Percentiles rank a stretch among this genome's conserved stretches.
phyloP scores from a whole-genome alignment of 2,329 filamentous ascomycete species.

The Fusarium heterosporum region DNA sequence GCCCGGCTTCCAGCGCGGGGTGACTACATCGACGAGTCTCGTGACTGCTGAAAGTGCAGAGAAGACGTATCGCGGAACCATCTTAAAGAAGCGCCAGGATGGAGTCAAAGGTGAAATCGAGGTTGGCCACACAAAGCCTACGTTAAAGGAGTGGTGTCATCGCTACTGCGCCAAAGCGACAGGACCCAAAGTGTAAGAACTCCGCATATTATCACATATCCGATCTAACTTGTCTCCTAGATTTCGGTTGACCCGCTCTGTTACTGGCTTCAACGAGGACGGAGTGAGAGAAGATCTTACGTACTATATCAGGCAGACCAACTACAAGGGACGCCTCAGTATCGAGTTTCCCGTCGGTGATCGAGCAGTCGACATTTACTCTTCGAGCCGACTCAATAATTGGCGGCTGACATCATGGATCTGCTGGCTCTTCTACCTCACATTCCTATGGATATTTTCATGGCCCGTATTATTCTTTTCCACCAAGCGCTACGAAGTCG shows the following conservation, averaged over 20 bases:
- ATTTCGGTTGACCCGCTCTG: slow-evolving; percentile 32
- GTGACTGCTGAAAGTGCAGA: slow-evolving; percentile 29
- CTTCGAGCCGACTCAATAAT: slow-evolving; percentile 26
- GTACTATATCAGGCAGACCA: slow-evolving; percentile 24
- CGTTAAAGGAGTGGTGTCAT: slow-evolving; percentile 40
- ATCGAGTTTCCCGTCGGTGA: slow-evolving; percentile 38
- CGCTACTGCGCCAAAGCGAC: slow-evolving; percentile 35
- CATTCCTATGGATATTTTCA: slow-evolving; percentile 41
- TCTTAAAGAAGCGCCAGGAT: slow-evolving; percentile 28
- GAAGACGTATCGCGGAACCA: slow-evolving; percentile 41
- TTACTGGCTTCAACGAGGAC: slow-evolving; percentile 28
- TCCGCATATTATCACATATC: accelerated
- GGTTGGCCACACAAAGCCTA: slow-evolving; percentile 35
- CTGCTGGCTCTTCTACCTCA: slow-evolving; percentile 41
- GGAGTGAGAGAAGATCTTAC: neutral
- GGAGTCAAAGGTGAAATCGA: slow-evolving; percentile 34
- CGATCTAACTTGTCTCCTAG: slow-evolving; percentile 15
- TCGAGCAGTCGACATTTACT: slow-evolving; percentile 42
- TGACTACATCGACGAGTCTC: slow-evolving; percentile 10
- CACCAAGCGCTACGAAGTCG: slow-evolving; percentile 37
- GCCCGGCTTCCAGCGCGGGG: slow-evolving; percentile 25
- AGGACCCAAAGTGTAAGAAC: slow-evolving; percentile 32
- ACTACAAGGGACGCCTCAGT: slow-evolving; percentile 33
- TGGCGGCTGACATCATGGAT: slow-evolving; percentile 39
- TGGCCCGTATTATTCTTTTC: slow-evolving; percentile 38